Percentiles rank a stretch among this genome's conserved stretches.
Conservation (phyloP, 495 filamentous ascomycete genomes). For the Lasiosphaeria miniovina region DNA sequence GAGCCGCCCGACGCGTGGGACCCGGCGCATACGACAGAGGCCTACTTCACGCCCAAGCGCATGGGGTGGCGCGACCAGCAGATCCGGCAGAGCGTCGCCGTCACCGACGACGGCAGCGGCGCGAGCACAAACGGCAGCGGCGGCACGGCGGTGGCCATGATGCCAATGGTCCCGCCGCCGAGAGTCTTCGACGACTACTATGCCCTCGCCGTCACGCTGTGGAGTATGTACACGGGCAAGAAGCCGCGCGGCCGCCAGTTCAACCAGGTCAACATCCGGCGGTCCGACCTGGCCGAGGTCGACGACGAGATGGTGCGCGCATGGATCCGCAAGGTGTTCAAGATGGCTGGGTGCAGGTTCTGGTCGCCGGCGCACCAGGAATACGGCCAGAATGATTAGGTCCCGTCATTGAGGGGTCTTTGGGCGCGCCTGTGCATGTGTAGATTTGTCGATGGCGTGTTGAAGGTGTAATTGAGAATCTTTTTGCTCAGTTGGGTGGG, state of each 20-base stretch:
- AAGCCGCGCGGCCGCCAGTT: conserved; percentile 15
- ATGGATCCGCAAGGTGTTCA: conserved; percentile 22
- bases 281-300: conserved; percentile 16
- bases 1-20: conserved; percentile 12
- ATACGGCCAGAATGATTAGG: too few relatives aligned
- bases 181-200: conserved; percentile 23
- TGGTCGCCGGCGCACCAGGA: background rate
- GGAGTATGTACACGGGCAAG: conserved; percentile 16
- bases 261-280: conserved; percentile 13
- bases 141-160: background rate
- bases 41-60: conserved; percentile 16
- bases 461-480: too few relatives aligned
- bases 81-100: background rate
- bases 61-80: conserved; percentile 6
- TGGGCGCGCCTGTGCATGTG: too few relatives aligned
- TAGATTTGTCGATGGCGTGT: too few relatives aligned
- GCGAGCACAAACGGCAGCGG: background rate
- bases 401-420: too few relatives aligned
- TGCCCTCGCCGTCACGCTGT: conserved; percentile 19
- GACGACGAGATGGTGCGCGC: conserved; percentile 16
- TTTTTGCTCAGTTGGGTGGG: too few relatives aligned
- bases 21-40: conserved; percentile 3
- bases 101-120: background rate
- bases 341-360: conserved; percentile 20
- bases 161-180: conserved; percentile 6